phyloP scores from a whole-genome alignment of 371 early-diverging fungal genomes.

The Mortierella sp. region DNA sequence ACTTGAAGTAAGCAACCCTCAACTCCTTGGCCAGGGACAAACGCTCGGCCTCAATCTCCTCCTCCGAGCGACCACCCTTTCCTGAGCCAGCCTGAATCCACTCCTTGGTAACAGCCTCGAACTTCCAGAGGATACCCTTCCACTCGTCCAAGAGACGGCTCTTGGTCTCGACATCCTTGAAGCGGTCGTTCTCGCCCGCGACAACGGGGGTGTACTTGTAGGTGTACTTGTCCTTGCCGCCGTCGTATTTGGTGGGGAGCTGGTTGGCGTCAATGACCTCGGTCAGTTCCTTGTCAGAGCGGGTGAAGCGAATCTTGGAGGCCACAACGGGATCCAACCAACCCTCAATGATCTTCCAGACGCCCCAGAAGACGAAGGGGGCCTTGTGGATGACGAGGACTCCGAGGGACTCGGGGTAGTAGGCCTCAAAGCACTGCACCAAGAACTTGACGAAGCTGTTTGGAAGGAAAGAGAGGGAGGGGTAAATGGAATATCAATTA shows the following conservation, averaged over 20 bases:
- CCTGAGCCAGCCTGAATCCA: slow-evolving; percentile 50
- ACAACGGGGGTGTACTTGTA: slow-evolving; percentile 53
- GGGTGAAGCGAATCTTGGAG: slow-evolving; percentile 85
- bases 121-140: slow-evolving; percentile 38
- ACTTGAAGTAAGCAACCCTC: slow-evolving; percentile 52
- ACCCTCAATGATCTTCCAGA: slow-evolving; percentile 80
- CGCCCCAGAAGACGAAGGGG: slow-evolving; percentile 91
- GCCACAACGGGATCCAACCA: slow-evolving; percentile 90
- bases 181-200: slow-evolving; percentile 51
- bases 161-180: slow-evolving; percentile 52
- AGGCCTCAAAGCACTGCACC: slow-evolving; percentile 78
- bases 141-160: slow-evolving; percentile 31
- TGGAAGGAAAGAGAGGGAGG: background rate
- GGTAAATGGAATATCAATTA: background rate
- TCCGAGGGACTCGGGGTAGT: slow-evolving; percentile 90
- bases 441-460: slow-evolving; percentile 74
- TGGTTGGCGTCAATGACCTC: slow-evolving; percentile 70
- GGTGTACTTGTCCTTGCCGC: slow-evolving; percentile 54
- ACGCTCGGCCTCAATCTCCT: slow-evolving; percentile 47
- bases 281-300: slow-evolving; percentile 72
- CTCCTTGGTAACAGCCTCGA: slow-evolving; percentile 47
- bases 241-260: slow-evolving; percentile 53
- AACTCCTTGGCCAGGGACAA: slow-evolving; percentile 37
- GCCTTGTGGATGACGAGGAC: slow-evolving; percentile 81
- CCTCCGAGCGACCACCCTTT: slow-evolving; percentile 20